Evolutionary conservation across 495 filamentous ascomycete species (phyloP).

Genomic region (Hypoxylon subgilvum): DNA sequence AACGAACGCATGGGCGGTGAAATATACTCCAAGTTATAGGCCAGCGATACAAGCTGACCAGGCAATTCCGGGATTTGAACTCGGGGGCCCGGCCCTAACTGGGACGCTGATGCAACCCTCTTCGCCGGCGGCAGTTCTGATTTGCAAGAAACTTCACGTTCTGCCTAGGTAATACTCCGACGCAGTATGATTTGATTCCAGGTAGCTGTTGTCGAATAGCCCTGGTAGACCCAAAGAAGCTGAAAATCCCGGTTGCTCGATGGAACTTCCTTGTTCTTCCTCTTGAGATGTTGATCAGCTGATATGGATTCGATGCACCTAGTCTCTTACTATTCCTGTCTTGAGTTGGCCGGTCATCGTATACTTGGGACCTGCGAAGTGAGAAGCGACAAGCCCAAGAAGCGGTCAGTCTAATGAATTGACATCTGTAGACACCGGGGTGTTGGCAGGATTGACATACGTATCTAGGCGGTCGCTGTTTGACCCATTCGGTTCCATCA

Average conservation of each 20-base stretch:
- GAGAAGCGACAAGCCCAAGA: slow-evolving; percentile 6
- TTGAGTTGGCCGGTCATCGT: background rate
- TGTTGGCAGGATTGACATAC: too few species aligned
- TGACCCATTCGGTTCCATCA: too few species aligned
- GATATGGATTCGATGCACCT: slow-evolving; percentile 20
- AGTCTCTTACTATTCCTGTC: slow-evolving; percentile 16
- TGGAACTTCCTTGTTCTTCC: slow-evolving; percentile 1
- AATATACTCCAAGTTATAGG: slow-evolving; percentile 18
- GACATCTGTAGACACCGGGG: background rate
- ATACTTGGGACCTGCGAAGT: slow-evolving; percentile 1
- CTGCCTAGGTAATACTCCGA: background rate
- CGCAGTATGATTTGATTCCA: background rate
- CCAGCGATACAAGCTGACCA: slow-evolving; percentile 4
- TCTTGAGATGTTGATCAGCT: slow-evolving; percentile 17
- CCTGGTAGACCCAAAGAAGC: slow-evolving; percentile 5
- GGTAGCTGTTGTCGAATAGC: background rate
- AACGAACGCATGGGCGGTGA: slow-evolving; percentile 33
- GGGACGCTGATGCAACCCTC: slow-evolving; percentile 32
- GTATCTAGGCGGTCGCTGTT: too few species aligned
- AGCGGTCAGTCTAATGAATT: slow-evolving; percentile 23
- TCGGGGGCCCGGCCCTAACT: slow-evolving; percentile 26
- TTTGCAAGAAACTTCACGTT: slow-evolving; percentile 19
- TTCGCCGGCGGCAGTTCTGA: slow-evolving; percentile 27
- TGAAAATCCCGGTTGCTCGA: slow-evolving; percentile 17
- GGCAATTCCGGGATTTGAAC: slow-evolving; percentile 26